A percentile compares a stretch with the other conserved stretches of the same genome.
phyloP scores from a whole-genome alignment of 1,284 basidiomycete genomes.

The Coniferiporia sulphurascens region DNA sequence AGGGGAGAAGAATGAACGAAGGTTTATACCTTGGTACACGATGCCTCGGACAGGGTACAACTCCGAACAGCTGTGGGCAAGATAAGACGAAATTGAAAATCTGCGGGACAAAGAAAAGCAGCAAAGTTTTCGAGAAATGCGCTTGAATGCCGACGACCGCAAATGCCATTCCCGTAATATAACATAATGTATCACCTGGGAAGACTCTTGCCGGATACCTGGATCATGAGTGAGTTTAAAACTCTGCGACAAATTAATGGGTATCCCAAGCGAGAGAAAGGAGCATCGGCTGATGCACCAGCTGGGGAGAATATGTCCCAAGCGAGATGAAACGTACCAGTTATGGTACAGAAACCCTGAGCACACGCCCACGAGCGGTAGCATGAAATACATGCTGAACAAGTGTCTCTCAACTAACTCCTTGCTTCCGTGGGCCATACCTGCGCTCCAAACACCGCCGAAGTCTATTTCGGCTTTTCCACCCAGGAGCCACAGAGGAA shows the following conservation, averaged over 20 bases:
- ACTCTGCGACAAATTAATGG: background rate
- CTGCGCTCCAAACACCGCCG: conserved; percentile 74
- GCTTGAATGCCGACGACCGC: conserved; percentile 94
- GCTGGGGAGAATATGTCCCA: background rate
- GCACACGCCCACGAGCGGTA: conserved; percentile 89
- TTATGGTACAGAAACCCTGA: conserved; percentile 89
- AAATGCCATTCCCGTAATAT: conserved; percentile 97
- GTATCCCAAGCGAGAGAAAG: background rate
- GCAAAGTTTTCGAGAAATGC: conserved; percentile 95
- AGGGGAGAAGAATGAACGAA: background rate
- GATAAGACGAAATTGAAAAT: conserved; percentile 97
- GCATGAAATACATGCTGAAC: conserved; percentile 94
- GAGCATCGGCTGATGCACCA: background rate
- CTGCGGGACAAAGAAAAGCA: conserved; percentile 97
- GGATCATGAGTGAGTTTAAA: background rate
- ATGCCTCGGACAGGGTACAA: conserved; percentile 93
- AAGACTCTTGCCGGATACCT: conserved; percentile 96
- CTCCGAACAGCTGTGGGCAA: conserved; percentile 90
- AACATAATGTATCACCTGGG: conserved; percentile 97
- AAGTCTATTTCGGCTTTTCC: conserved; percentile 61
- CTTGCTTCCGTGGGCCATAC: conserved; percentile 80
- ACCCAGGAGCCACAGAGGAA: conserved; percentile 67
- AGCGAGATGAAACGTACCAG: conserved; percentile 54
- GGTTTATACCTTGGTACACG: conserved; percentile 75
- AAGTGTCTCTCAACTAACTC: conserved; percentile 90